Percentiles rank a stretch among this genome's conserved stretches.
Evolutionary conservation across 1,284 basidiomycete species (phyloP).

Genomic region (Ganoderma multipileum): DNA sequence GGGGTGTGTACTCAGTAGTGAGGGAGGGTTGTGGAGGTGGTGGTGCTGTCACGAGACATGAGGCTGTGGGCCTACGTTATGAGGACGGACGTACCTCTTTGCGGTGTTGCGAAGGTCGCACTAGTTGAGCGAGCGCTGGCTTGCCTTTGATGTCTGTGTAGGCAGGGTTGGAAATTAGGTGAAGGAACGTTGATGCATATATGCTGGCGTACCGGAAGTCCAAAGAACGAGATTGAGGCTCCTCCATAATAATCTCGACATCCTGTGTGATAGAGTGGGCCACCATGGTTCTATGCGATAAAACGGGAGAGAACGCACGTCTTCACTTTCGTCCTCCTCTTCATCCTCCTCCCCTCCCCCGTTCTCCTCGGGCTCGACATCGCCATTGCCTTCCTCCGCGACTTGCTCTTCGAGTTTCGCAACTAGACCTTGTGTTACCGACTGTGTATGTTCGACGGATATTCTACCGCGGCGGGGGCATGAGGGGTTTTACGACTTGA

Average conservation of each 20-base stretch:
- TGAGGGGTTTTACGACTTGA: conserved; percentile 23
- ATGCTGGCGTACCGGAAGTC: conserved; percentile 68
- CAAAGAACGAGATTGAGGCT: conserved; percentile 69
- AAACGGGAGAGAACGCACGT: conserved; percentile 43
- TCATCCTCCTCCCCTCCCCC: conserved; percentile 50
- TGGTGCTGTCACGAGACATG: conserved; percentile 22
- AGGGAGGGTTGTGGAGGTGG: conserved; percentile 63
- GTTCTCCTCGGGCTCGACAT: conserved; percentile 42
- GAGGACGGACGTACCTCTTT: conserved; percentile 42
- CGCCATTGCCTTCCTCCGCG: conserved; percentile 34
- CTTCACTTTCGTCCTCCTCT: conserved; percentile 48
- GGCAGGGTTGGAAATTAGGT: background rate
- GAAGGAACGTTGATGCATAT: background rate
- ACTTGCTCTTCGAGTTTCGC: conserved; percentile 53
- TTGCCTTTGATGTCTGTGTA: conserved; percentile 28
- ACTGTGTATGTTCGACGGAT: conserved; percentile 50
- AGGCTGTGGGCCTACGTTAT: background rate
- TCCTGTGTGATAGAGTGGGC: conserved; percentile 51
- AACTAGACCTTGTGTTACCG: conserved; percentile 52
- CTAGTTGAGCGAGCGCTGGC: conserved; percentile 40
- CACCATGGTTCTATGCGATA: background rate
- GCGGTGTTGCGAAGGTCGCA: conserved; percentile 45
- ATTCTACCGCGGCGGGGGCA: conserved; percentile 44
- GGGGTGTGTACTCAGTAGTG: conserved; percentile 91
- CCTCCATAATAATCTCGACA: conserved; percentile 79